Base-by-base conservation (phyloP, 768 basidiomycete genomes). In the Termitomyces sp. region DNA sequence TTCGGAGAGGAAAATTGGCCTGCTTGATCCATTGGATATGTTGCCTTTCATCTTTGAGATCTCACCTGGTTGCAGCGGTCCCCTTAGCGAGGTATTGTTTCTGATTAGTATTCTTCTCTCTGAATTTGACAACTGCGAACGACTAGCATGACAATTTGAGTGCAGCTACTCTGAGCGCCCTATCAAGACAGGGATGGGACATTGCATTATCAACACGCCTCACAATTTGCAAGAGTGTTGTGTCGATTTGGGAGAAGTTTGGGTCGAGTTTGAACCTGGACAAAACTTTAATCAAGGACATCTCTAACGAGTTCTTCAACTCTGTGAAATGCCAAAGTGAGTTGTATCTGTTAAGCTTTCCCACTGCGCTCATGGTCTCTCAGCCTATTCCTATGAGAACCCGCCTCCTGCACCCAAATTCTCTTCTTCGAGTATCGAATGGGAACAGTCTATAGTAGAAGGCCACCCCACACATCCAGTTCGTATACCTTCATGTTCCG, bases 391-490 rank as follows among this genome's bases (percentile, higher is more conserved):
- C 2, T 84, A 79, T 52, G 75, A 79, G 47, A 63, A 79, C 46
- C 81, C 80, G 14, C 79, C 78, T 1, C 58, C 54, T 30, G 72
- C 76, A 4, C 80, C 83, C 0, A 63, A 69, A 5, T 77, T 82
- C 40, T 56, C 65, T 4, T 79, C 77, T 23, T 64, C 78, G 0
- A 82, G 81, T 54, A 77, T 84, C 12, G 76, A 72, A 35, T 84
- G 83, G 83, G 81, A 84, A 57, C 80, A 83, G 62, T 82, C 81
- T 2, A 81, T 83, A 28, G 78, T 82, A 19, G 81, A 83, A 64
- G 81, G 82, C 0, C 83, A 84, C 63, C 81, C 81, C 3, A 83
- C 78, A 0, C 83, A 84, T 66, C 81, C 83, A 16, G 82, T 82
- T 60, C 57, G 72, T 61, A 14, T 23, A 40, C 21, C n/a, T 19